Base-by-base conservation (phyloP, 140 eudicot species). In the Bidens hawaiensis region DNA sequence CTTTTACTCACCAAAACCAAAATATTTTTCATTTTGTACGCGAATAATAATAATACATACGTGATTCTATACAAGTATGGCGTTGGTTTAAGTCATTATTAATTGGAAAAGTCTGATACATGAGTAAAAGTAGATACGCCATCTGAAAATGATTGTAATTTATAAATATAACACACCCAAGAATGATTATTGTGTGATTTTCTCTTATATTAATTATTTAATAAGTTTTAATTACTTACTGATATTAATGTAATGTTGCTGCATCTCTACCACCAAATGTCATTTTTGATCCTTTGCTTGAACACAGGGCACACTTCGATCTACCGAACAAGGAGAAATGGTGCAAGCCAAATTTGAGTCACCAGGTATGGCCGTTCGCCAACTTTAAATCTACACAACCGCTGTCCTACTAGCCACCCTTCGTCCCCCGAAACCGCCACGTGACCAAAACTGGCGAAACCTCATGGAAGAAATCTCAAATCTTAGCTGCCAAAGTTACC, bases 271-370 rank as follows among this genome's bases (percentile, higher is more conserved):
- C 19, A 24, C 59, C 33, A n/a, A n/a, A 21, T 49, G 6, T 2
- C 56, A 21, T 49, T 45, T 49, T 49, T n/a, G n/a, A 19, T 49
- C 16, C 28, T 21, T 21, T 49, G 33, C 58, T 51, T 69, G 70
- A 64, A 77, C 72, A 11, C 72, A 89, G 95, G 97, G 97, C 59
- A 81, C 97, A 13, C 96, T 90, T 36, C 71, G 97, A 50, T 84
- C 90, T 25, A 90, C 97, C 2, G 97, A 90, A 65, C 97, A 90
- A 68, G 97, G 97, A 74, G 97, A 90, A 77, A 90, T 90, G 97
- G 97, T 90, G 33, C 96, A 90, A 74, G 96, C 97, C 16, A 90
- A 90, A 75, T 87, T 90, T 27, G 96, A 96, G 11, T 77, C 79
- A 9, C 94, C 97, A 60, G 84, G 87, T 22, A 78, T 76, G 41